Evolutionary conservation across 169 alveolate species (phyloP).

Genomic region (Cryptosporidium xiaoi): DNA sequence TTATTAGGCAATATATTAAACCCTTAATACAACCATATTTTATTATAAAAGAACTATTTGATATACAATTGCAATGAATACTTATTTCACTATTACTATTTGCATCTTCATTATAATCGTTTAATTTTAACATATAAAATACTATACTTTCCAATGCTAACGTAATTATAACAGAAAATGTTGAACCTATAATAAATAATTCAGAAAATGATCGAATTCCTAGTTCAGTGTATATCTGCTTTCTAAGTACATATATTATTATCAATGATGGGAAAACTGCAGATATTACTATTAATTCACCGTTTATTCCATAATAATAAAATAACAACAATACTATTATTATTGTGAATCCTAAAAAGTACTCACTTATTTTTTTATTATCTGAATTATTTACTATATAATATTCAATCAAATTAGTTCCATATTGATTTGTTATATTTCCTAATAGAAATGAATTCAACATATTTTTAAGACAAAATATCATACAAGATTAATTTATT

Average conservation of each 20-base stretch:
- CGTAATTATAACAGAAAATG: conserved; percentile 19
- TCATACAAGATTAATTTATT: no score
- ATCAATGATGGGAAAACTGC: conserved; percentile 12
- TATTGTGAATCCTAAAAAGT: not conserved
- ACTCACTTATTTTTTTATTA: not conserved
- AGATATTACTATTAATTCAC: not conserved
- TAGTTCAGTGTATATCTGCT: not conserved
- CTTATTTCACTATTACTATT: not conserved
- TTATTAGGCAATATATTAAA: not conserved
- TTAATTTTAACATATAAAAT: not conserved
- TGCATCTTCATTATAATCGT: not conserved
- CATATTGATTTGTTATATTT: no score
- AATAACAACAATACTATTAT: not conserved
- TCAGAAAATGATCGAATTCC: conserved; percentile 9
- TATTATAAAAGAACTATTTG: not conserved
- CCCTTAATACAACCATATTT: conserved; percentile 14
- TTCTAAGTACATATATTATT: not conserved
- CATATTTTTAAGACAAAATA: no score
- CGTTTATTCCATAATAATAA: conserved; percentile 9
- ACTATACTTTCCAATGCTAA: conserved; percentile 24
- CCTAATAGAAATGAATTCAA: no score
- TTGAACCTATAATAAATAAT: conserved; percentile 44
- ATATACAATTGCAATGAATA: not conserved
- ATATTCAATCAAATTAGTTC: no score
- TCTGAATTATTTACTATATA: not conserved